Evolutionary conservation across 2,329 filamentous ascomycete genomes (phyloP), one percentile per base, ranked within the genome.

Genomic region (Phoma sp.): DNA sequence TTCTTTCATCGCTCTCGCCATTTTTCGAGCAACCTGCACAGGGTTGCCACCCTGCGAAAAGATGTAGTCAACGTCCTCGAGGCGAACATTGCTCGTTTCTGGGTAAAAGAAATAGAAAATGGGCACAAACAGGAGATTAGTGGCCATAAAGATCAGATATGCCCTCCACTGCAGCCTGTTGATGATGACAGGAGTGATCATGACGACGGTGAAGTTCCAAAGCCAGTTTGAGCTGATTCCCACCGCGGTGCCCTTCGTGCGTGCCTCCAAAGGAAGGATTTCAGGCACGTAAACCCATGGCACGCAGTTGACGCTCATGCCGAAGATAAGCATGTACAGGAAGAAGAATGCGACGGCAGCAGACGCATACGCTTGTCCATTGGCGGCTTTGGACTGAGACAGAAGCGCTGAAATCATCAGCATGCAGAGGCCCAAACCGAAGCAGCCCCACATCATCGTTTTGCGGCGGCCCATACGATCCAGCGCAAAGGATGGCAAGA

Each of bases 401-500:
- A 49, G 37, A 3, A 37, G 24, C 15, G 46, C 37, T 7, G 22
- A 24, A 21, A 49, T 41, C n/a, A 49, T 24, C 36, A 51, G 10
- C 39, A 51, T 36, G 9, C 27, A 51, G 25, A 43, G 38, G 40
- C 47, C 67, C 43, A 67, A 59, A 78, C 46, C 79, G 37, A 71
- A 29, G 70, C 73, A 61, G 84, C 82, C 4, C 52, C 85, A 82
- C 37, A 86, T 74, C 0, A 82, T 82, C 58, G 82, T 81, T 83
- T 84, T 86, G 15, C 87, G 80, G 12, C 87, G 81, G 10, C 87
- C 87, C 51, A 90, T 88, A 0, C 84, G 80, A 62, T 89, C 87
- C 0, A 90, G 76, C 0, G 86, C 89, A 62, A 88, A 89, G 46
- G 88, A 85, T 50, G 85, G 88, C 47, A 89, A 81, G 24, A 55